Base-by-base conservation (phyloP, 2,329 filamentous ascomycete species). In the Tothia fuscella region DNA sequence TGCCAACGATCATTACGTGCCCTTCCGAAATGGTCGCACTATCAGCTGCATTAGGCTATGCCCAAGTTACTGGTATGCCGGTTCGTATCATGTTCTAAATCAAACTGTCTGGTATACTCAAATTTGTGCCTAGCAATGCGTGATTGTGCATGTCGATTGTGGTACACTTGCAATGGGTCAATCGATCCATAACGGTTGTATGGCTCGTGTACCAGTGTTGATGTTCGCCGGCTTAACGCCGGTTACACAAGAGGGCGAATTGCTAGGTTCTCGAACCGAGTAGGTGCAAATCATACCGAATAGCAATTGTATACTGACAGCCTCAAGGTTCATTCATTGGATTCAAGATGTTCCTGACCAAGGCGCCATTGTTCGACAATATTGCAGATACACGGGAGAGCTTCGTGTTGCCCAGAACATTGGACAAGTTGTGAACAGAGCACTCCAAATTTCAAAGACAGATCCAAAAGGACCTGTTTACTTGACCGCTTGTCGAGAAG, bases 271-370 rank as follows among this genome's bases (percentile, higher is more conserved):
- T 48, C 50, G 83, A 41, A 87, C 82, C 1, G 84, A 89, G 59
- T 88, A 84, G n/a, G n/a, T n/a, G n/a, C n/a, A n/a, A n/a, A n/a
- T n/a, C n/a, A n/a, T n/a, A n/a, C n/a, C n/a, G n/a, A n/a, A n/a
- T n/a, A n/a, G n/a, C n/a, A n/a, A n/a, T n/a, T n/a, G n/a, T n/a
- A n/a, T n/a, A n/a, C n/a, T n/a, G n/a, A n/a, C n/a, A n/a, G n/a
- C n/a, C n/a, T n/a, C n/a, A n/a, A n/a, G n/a, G n/a, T n/a, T n/a
- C 56, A 88, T 87, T 50, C 83, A 89, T 57, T 89, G 83, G 82
- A 80, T 88, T 24, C 83, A 89, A 53, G 82, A 89, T 58, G 80
- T 87, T 3, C 82, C 80, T 0, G 82, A 89, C 52, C 84, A 89
- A 58, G 84, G 81, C 57, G 72, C 78, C 52, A 88, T 93, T 45